Conservation (phyloP, 495 filamentous ascomycete species). For the Aspergillus saccharolyticus region DNA sequence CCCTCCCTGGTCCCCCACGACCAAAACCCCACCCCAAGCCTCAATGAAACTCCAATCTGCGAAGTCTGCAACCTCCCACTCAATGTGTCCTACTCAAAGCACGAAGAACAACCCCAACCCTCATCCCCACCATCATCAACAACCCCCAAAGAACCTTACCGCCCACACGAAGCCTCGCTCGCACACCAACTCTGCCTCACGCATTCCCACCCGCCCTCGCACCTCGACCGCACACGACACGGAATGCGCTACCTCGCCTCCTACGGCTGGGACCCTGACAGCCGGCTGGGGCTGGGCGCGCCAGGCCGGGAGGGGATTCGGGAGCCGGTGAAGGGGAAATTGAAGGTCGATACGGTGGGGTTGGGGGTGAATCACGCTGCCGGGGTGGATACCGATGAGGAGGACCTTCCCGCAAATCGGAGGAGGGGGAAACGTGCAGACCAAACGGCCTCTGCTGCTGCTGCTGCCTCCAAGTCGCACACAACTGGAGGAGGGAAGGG, state of each 20-base stretch:
- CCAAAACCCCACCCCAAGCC: background rate
- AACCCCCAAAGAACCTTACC: slow-evolving; percentile 1
- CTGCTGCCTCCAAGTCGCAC: too few relatives aligned
- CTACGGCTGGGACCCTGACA: slow-evolving; percentile 87
- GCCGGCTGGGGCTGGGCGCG: slow-evolving; percentile 65
- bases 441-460: too few relatives aligned
- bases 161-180: slow-evolving; percentile 64
- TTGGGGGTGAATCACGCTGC: slow-evolving; percentile 50
- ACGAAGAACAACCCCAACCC: too few relatives aligned
- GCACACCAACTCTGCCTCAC: slow-evolving; percentile 76
- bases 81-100: too few relatives aligned
- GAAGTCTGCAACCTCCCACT: slow-evolving; percentile 58
- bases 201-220: slow-evolving; percentile 81
- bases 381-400: slow-evolving; percentile 20
- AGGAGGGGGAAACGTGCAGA: slow-evolving; percentile 38
- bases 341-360: slow-evolving; percentile 71
- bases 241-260: slow-evolving; percentile 70
- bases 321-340: slow-evolving; percentile 66
- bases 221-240: slow-evolving; percentile 70
- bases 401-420: slow-evolving; percentile 23
- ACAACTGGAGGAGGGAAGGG: slow-evolving; percentile 9
- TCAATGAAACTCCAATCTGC: slow-evolving; percentile 36
- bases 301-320: slow-evolving; percentile 63
- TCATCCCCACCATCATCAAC: background rate
- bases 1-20: slow-evolving; percentile 2